phyloP scores from a whole-genome alignment of 2,329 filamentous ascomycete genomes.

The Diaporthe ilicicola region DNA sequence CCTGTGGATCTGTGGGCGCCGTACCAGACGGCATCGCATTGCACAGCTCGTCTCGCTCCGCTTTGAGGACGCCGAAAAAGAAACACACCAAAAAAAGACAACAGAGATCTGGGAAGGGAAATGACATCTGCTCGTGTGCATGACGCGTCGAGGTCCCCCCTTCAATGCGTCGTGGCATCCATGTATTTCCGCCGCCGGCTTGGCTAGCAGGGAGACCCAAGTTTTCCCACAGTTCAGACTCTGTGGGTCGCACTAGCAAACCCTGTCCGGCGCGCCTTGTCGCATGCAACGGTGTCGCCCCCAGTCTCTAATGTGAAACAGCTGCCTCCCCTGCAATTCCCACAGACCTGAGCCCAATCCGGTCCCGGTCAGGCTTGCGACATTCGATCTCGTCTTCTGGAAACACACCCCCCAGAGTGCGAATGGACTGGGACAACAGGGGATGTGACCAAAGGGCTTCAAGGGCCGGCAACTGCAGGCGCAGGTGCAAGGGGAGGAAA shows the following conservation, averaged over 20 bases:
- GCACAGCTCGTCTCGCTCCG: constrained; percentile 16
- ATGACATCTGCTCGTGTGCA: constrained; percentile 28
- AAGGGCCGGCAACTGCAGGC: neutral
- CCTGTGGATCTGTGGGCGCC: constrained; percentile 19
- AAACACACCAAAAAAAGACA: constrained; percentile 22
- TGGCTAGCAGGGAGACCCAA: constrained; percentile 32
- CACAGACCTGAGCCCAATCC: constrained; percentile 48
- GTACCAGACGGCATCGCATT: neutral
- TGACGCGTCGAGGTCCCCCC: constrained; percentile 31
- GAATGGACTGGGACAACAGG: neutral
- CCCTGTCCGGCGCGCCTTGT: constrained; percentile 43
- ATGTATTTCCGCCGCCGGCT: constrained; percentile 36
- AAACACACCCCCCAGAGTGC: constrained; percentile 39
- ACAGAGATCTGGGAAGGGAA: constrained; percentile 17
- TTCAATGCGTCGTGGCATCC: constrained; percentile 33
- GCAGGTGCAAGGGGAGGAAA: neutral
- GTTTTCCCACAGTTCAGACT: constrained; percentile 29
- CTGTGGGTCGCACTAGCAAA: constrained; percentile 38
- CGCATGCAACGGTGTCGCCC: constrained; percentile 48
- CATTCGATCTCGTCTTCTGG: constrained; percentile 51
- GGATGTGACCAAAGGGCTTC: neutral
- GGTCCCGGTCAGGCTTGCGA: constrained; percentile 55
- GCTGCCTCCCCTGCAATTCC: constrained; percentile 58
- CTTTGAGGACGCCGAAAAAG: constrained; percentile 6
- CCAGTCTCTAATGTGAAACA: constrained; percentile 57